These are phyloP conservation scores for Mixia osmundae DNA, from an alignment of 1,284 basidiomycete species.

Conservation along the genomic window DNA sequence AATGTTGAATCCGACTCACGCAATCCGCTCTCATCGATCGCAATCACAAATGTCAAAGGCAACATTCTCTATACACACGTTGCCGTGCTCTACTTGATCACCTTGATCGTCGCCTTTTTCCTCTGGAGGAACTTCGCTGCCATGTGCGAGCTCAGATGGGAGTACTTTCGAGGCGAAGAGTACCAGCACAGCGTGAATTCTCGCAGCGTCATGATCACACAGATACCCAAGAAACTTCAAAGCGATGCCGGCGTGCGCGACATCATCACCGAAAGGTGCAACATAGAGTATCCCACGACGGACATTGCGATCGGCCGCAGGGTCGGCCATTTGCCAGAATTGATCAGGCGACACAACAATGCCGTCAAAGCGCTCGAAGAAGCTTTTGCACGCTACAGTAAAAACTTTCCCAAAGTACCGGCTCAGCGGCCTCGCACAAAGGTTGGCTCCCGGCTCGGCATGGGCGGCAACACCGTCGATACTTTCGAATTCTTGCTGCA, in stretches of 20 bases:
- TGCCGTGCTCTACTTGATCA: constrained; percentile 35
- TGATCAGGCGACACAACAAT: constrained; percentile 54
- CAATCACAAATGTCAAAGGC: constrained; percentile 47
- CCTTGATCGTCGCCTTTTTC: constrained; percentile 35
- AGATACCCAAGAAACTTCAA: constrained; percentile 47
- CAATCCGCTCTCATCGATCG: constrained; percentile 45
- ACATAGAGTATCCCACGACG: constrained; percentile 55
- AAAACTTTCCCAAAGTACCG: constrained; percentile 45
- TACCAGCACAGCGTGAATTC: constrained; percentile 51
- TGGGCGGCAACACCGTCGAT: constrained; percentile 50
- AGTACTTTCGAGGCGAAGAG: constrained; percentile 53
- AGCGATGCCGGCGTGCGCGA: constrained; percentile 36
- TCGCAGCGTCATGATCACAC: constrained; percentile 46
- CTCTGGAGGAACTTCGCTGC: constrained; percentile 29
- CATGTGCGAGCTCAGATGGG: constrained; percentile 40
- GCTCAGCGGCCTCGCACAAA: constrained; percentile 48
- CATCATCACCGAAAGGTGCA: constrained; percentile 10
- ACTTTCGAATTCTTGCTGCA: constrained; percentile 51
- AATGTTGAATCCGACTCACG: constrained; percentile 31
- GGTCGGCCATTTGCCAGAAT: constrained; percentile 46
- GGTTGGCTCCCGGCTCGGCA: constrained; percentile 44
- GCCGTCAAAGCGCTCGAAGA: constrained; percentile 62
- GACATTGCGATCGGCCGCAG: constrained; percentile 55
- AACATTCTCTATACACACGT: constrained; percentile 49
- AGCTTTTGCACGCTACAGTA: constrained; percentile 56